Base-by-base conservation (phyloP, 208 protist genomes). In the Phytomonas sp. region DNA sequence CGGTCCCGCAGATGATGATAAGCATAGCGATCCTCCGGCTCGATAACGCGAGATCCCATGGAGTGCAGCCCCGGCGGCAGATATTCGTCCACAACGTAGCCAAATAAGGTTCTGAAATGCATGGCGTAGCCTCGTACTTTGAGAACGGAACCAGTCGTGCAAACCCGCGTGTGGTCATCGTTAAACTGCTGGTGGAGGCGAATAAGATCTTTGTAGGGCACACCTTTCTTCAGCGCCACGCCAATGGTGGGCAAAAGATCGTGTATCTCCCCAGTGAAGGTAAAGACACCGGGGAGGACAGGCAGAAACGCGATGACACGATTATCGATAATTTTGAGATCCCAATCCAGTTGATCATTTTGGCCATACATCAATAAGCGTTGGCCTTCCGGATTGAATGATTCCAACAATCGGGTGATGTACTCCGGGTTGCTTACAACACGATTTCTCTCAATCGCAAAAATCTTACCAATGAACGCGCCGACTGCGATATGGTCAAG, bases 21-120 rank as follows among this genome's bases (percentile, higher is more conserved):
- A 0, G 66, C 67, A 32, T 70, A 60, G 68, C 74, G 67, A 63
- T 87, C 81, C 60, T 90, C 82, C 60, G 93, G 93, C 72, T 97
- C 93, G 69, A 97, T 91, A 29, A 94, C 77, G 68, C 86, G 80
- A 30, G 87, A 89, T 69, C 88, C 88, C 83, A 93, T 93, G 31
- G 81, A 94, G 37, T 90, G 76, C 73, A 96, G 66, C 32, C 93
- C 93, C 19, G 70, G 49, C 0, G 93, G 93, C 68, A 97, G 86
- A 56, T 96, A 76, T 56, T 94, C 92, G 61, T 92, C 86, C 32
- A 92, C 88, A 19, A 97, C 90, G 59, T 91, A 89, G 14, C 86
- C 93, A 81, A 95, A 97, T 23, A 96, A 71, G 19, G 88, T 94
- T 29, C 93, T 83, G 62, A 97, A 81, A 67, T 92, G 84, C 86